Conservation (phyloP, 1,284 basidiomycete genomes). For the Irpex sp. region DNA sequence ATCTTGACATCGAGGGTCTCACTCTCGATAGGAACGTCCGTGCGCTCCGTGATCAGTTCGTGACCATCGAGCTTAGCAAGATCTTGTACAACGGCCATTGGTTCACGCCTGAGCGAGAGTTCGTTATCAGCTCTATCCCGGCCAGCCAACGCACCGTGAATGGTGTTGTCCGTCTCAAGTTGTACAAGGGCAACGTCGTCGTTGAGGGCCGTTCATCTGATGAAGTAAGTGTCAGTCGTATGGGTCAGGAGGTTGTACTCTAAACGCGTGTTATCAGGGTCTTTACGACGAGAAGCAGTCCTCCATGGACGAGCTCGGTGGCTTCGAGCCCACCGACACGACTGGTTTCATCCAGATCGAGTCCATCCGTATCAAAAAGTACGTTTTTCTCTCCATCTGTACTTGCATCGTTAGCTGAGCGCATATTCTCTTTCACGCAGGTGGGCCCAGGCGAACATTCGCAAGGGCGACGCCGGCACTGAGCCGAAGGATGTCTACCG, state of each 20-base stretch:
- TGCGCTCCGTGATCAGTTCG: conserved; percentile 89
- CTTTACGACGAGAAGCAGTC: conserved; percentile 95
- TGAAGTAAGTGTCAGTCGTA: conserved; percentile 45
- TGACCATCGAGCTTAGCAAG: conserved; percentile 84
- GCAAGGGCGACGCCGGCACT: conserved; percentile 77
- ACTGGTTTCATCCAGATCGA: conserved; percentile 94
- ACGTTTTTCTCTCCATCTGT: conserved; percentile 28
- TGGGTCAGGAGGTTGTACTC: not conserved
- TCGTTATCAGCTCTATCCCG: conserved; percentile 84
- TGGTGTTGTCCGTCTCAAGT: conserved; percentile 82
- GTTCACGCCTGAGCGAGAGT: conserved; percentile 98
- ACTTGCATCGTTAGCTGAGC: not conserved
- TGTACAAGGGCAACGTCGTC: conserved; percentile 96
- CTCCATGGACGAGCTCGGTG: conserved; percentile 99
- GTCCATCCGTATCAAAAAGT: conserved; percentile 95
- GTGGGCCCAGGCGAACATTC: conserved; percentile 81
- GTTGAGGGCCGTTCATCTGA: conserved; percentile 89
- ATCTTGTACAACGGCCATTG: conserved; percentile 97
- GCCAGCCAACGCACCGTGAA: conserved; percentile 96
- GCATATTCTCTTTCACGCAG: conserved; percentile 29
- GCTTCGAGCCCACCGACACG: conserved; percentile 91
- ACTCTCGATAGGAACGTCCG: conserved; percentile 97
- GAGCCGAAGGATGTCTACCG: conserved; percentile 75
- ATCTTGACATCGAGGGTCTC: conserved; percentile 96
- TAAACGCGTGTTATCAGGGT: conserved; percentile 43